Conservation (phyloP, 176 grass and related monocot genomes). For the Paspalum vaginatum region DNA sequence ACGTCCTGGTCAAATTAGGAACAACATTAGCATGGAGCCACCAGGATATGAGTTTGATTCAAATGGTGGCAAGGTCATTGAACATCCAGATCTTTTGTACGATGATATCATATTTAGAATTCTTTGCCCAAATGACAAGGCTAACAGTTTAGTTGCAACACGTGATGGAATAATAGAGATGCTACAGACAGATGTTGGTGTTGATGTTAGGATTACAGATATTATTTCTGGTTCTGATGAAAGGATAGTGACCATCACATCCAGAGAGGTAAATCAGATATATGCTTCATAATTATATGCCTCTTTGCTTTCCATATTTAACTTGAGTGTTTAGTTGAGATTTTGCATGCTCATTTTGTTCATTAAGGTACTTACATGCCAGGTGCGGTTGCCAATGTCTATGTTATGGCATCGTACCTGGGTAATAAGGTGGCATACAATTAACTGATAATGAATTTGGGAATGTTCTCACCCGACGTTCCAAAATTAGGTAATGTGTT, state of each 20-base stretch:
- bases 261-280: constrained; percentile 74
- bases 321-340: neutral
- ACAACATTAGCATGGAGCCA: constrained; percentile 61
- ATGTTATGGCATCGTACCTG: neutral
- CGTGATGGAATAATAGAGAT: constrained; percentile 79
- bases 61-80: constrained; percentile 64
- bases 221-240: constrained; percentile 76
- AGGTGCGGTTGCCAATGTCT: neutral
- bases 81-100: constrained; percentile 52
- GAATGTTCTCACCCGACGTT: neutral
- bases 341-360: neutral
- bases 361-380: neutral
- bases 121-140: constrained; percentile 91
- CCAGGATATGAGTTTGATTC: constrained; percentile 78
- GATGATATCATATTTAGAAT: constrained; percentile 92
- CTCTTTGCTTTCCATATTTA: neutral
- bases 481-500: neutral
- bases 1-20: constrained; percentile 58
- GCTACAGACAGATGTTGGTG: constrained; percentile 80
- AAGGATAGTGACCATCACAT: constrained; percentile 74
- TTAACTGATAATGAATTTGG: neutral
- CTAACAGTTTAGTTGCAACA: constrained; percentile 58
- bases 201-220: constrained; percentile 84
- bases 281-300: constrained; percentile 12
- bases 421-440: neutral